Evolutionary conservation across 192 early-diverging fungal species (phyloP), one percentile per base, ranked within the genome.

Genomic region (Coemansia sp.): DNA sequence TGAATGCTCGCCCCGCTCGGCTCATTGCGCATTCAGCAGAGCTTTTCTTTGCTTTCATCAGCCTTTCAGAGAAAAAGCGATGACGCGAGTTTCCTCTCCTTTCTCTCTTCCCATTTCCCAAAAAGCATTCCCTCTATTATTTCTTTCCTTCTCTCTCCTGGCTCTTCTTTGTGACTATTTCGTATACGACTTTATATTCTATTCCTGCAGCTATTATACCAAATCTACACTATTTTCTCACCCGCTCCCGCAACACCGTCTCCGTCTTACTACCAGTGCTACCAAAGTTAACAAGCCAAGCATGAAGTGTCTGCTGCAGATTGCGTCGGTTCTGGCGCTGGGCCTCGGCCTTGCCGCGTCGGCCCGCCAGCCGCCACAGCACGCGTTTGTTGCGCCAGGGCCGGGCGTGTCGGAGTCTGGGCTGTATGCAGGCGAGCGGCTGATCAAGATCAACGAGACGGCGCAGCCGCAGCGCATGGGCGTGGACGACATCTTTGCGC

Each of bases 401-500:
- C 16, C 26, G 4, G 5, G 4, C 6, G 52, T 16, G 10, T 23
- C 52, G 21, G 21, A 26, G 52, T 15, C 52, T 44, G 58, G 11
- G 16, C 52, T 81, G 78, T 83, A 83, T 62, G 32, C 41, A 19
- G 12, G 67, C 44, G 63, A 71, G 58, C 83, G 86, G 15, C 87
- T 89, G 61, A 76, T 89, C 67, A 85, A 87, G 70, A 67, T 71
- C 58, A 79, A 82, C 75, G 87, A 89, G 45, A 68, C 72, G 21
- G 70, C 82, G 42, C 70, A 72, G 21, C 75, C 89, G 42, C 79
- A 74, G 53, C 91, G 87, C 87, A 86, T 90, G 78, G 67, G 67
- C 10, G 68, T 87, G 16, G 67, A 71, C 11, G 84, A 94, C 66
- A 91, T 93, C 52, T 56, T 89, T 26, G 81, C 70, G 4, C 87